Evolutionary conservation across 352 stramenopile genomes (phyloP), one percentile per base, ranked within the genome.

Genomic region (Blastocystis hominis): DNA sequence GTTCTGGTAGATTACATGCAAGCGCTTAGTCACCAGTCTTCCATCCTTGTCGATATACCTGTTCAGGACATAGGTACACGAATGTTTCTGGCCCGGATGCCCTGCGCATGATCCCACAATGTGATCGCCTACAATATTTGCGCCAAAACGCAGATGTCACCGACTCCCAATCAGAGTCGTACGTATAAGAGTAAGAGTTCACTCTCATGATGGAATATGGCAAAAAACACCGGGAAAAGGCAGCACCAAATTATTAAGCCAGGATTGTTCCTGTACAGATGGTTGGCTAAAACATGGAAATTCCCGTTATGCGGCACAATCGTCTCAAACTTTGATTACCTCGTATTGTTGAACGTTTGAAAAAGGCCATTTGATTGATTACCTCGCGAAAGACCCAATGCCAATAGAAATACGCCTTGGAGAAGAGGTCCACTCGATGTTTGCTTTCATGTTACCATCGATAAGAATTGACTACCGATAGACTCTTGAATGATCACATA

Each of bases 91-190:
- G 6, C 54, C 34, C 20, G 63, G 59, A 77, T 70, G 40, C 76
- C 63, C 63, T 76, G 77, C 0, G 30, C 20, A 75, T 54, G 9
- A 70, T 10, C 20, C 34, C 50, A 47, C 10, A 20, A 55, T 61
- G 40, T 17, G 10, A 77, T 20, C 13, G 77, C 34, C 9, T 59
- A 86, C 63, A 86, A 34, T 76, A 86, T 40, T 86, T 86, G 30
- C 68, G 72, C 59, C 59, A 86, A 38, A 86, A 86, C 2, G 76
- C 59, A 50, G 63, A 86, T 76, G 59, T 86, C 50, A 76, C 63
- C 10, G 40, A 13, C 36, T 68, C 76, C 76, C 63, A 76, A 24
- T 75, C 47, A 15, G 34, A 54, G 61, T 86, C 59, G 46, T 86
- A 86, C 38, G 30, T 46, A 75, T 86, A 42, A 40, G 63, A 61